Base-by-base conservation (phyloP, 176 grass and related monocot species). In the Coix lacrymajobi region DNA sequence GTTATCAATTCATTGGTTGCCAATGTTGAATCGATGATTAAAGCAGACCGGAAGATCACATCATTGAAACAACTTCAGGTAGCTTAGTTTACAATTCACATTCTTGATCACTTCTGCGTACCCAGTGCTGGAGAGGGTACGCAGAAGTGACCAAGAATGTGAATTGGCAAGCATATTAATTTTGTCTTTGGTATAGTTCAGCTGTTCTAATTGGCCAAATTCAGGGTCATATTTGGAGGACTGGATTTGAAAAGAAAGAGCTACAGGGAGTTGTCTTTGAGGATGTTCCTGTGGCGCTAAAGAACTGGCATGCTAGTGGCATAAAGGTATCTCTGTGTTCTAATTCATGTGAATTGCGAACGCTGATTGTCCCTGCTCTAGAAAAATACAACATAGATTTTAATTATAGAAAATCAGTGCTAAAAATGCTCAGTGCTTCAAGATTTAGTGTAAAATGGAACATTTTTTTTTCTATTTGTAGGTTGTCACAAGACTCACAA, bases 211-310 rank as follows among this genome's bases (percentile, higher is more conserved):
- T 82, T 71, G 75, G 66, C 17, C 79, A 40, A 70, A 86, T 88
- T 83, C 89, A 98, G 96, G 96, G 96, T 60, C 96, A 95, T 85
- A 95, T 98, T 90, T 98, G 96, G 96, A 91, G 92, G 85, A 92
- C 87, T 82, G 92, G 96, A 52, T 98, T 90, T 86, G 85, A 92
- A 89, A 88, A 84, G 51, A 95, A 92, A 86, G 89, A 98, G 60
- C 56, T 98, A 58, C 81, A 87, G 73, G 96, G 89, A 80, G 49
- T 93, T 98, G 89, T 98, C 83, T 98, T 92, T 87, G 92, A 98
- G 62, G 96, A 98, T 92, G 96, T 98, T 79, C 90, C 88, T 1
- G 77, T 75, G 56, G 96, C 87, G 14, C 87, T 98, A 65, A 89
- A 92, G 83, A 90, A 93, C 76, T 98, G 96, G 96, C 82, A 98